Percentiles rank a stretch among this genome's conserved stretches.
These are phyloP conservation scores for Kingdonia uniflora DNA, from an alignment of 164 flowering plant genomes.

Conservation along the genomic window DNA sequence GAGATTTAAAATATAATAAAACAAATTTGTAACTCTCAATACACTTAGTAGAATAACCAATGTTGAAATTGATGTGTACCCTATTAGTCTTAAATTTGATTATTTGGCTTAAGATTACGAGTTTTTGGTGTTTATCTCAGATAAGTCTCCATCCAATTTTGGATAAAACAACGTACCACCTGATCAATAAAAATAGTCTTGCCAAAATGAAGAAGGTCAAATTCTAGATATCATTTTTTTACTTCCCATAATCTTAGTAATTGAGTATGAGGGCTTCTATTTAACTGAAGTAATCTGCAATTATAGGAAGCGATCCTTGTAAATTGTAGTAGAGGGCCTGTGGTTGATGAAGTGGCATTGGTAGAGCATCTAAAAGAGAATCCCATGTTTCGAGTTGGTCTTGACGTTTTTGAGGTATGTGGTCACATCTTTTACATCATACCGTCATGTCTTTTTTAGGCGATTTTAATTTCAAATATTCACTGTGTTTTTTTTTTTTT, in stretches of 20 bases:
- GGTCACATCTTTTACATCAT: neutral
- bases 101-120: neutral
- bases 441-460: neutral
- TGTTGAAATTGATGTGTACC: too few relatives aligned
- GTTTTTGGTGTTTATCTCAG: conserved; percentile 23
- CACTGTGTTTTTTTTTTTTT: neutral
- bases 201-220: conserved; percentile 83
- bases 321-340: conserved; percentile 96
- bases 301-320: conserved; percentile 81
- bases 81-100: neutral
- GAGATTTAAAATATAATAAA: neutral
- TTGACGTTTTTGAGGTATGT: conserved; percentile 91
- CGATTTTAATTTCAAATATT: conserved; percentile 4
- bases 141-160: conserved; percentile 89
- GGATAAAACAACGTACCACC: conserved; percentile 93
- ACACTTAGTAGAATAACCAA: too few relatives aligned
- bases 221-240: neutral
- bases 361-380: conserved; percentile 82
- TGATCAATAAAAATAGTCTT: conserved; percentile 82
- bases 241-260: neutral
- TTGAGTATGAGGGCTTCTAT: neutral
- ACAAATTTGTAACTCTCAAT: too few relatives aligned
- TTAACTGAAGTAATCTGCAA: conserved; percentile 2
- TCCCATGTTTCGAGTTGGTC: conserved; percentile 98
- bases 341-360: conserved; percentile 86